These are phyloP conservation scores for Dacryopinax primogenitus DNA, from an alignment of 768 basidiomycete species.

Conservation along the genomic window DNA sequence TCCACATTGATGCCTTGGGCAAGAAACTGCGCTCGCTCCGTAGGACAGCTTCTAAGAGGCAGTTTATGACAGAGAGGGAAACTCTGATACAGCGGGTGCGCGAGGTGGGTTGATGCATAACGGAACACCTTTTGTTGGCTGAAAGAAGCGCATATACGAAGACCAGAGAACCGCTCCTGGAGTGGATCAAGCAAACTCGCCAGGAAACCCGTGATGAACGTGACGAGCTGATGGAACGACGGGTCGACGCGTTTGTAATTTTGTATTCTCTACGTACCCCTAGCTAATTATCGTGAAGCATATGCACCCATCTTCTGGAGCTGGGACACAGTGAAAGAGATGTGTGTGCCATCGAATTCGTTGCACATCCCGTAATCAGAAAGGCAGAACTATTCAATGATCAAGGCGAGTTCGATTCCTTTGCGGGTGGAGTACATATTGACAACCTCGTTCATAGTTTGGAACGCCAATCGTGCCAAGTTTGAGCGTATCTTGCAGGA, in stretches of 20 bases:
- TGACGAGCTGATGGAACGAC: not conserved
- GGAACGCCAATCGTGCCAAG: not conserved
- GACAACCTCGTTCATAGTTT: not conserved
- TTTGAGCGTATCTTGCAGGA: not conserved
- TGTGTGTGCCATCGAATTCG: not conserved
- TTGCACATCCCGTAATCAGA: not conserved
- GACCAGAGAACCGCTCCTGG: not conserved
- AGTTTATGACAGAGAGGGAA: not conserved
- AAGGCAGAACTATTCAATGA: not conserved
- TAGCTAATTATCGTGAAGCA: not conserved
- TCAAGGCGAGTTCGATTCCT: not conserved
- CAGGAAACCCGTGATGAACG: not conserved
- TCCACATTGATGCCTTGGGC: not conserved
- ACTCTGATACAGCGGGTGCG: not conserved
- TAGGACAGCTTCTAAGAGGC: not conserved
- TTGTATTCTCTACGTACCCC: not conserved
- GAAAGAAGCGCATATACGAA: not conserved
- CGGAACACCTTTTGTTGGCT: not conserved
- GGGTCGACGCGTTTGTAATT: not conserved
- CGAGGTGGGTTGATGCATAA: not conserved
- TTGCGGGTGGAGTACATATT: not conserved
- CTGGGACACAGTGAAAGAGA: not conserved
- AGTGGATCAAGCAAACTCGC: not conserved
- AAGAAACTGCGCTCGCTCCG: not conserved
- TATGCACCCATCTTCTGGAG: not conserved